phyloP scores from a whole-genome alignment of 257 asterid genomes.

The Apocynum venetum region DNA sequence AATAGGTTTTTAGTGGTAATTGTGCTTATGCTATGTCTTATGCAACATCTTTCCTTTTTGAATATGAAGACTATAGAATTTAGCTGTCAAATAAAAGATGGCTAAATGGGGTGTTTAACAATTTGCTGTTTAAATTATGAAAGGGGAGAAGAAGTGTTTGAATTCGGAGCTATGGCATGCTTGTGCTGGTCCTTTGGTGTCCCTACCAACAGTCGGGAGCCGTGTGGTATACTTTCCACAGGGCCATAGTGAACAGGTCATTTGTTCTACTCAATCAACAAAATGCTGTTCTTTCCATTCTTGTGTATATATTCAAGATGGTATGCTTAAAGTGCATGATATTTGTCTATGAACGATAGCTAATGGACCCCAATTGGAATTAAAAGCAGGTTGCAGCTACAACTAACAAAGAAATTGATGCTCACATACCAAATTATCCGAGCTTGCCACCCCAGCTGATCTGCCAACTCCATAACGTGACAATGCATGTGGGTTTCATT shows the following conservation, averaged over 20 bases:
- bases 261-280: slow-evolving; percentile 1
- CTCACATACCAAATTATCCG: slow-evolving; percentile 93
- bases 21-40: neutral
- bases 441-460: slow-evolving; percentile 84
- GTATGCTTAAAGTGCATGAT: slow-evolving; percentile 3
- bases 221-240: slow-evolving; percentile 99
- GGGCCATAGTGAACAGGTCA: slow-evolving; percentile 99
- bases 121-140: slow-evolving; percentile 40
- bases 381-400: slow-evolving; percentile 81
- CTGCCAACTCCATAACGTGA: slow-evolving; percentile 96
- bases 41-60: neutral
- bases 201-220: slow-evolving; percentile 75
- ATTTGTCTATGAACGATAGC: slow-evolving; percentile 16
- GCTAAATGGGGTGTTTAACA: slow-evolving; percentile 10
- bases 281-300: slow-evolving; percentile 9
- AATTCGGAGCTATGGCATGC: slow-evolving; percentile 99
- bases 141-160: slow-evolving; percentile 90
- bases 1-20: neutral
- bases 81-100: neutral
- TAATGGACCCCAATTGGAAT: slow-evolving; percentile 31
- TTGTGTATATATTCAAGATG: neutral
- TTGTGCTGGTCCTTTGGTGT: slow-evolving; percentile 97
- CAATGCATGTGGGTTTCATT: slow-evolving; percentile 88
- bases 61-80: neutral
- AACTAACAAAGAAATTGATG: slow-evolving; percentile 87